Conservation (phyloP, 345 rosid genomes). For the Melaleuca alternifolia region DNA sequence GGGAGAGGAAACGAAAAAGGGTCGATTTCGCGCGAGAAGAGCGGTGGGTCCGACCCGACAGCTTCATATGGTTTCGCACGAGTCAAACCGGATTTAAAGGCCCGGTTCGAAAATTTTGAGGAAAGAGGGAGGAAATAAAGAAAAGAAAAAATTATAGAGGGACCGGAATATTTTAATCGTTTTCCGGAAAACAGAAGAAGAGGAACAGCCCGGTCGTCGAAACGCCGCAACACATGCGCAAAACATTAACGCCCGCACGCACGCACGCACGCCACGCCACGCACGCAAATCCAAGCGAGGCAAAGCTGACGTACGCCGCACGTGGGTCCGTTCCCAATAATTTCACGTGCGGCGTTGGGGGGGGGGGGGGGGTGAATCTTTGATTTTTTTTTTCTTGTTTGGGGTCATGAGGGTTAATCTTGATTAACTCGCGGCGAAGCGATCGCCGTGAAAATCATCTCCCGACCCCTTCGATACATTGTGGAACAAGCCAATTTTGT, state of each 20-base stretch:
- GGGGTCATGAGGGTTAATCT: too few species aligned
- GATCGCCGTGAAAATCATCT: background rate
- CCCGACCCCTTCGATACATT: background rate
- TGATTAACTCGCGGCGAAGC: background rate
- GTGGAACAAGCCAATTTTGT: background rate
- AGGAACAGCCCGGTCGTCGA: constrained; percentile 21
- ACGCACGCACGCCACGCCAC: background rate
- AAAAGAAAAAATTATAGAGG: too few species aligned
- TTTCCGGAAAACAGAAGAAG: background rate
- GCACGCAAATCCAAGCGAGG: background rate
- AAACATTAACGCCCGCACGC: background rate
- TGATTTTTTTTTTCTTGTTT: too few species aligned
- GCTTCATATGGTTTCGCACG: background rate
- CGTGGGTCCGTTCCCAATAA: background rate
- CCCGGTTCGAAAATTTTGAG: background rate
- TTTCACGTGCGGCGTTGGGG: background rate
- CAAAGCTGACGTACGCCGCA: background rate
- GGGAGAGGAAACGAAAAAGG: too few species aligned
- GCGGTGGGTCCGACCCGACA: constrained; percentile 10
- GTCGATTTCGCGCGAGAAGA: background rate
- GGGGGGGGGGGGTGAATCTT: too few species aligned
- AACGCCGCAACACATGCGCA: constrained; percentile 40
- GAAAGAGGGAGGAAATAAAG: background rate
- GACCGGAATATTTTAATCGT: too few species aligned
- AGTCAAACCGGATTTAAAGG: constrained; percentile 12